Evolutionary conservation across 169 alveolate species (phyloP), one percentile per base, ranked within the genome.

Genomic region (Perkinsus chesapeaki): DNA sequence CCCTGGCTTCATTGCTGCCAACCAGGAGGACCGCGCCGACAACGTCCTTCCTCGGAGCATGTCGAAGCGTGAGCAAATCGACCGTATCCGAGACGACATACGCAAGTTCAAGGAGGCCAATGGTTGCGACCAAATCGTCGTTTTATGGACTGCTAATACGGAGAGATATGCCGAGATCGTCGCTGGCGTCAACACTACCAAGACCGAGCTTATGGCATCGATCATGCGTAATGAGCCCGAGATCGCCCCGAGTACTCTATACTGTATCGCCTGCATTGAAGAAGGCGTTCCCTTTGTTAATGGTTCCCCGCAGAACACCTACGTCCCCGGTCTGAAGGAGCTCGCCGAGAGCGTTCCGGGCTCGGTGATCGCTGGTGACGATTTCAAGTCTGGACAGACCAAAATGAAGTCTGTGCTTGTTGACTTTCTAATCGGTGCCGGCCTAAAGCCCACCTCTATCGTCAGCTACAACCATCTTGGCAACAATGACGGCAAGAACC

Each of bases 231-330:
- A 96, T 94, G 96, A 96, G 73, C 93, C 94, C 39, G 98, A 97
- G 92, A 95, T 98, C 27, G 95, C 98, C 23, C 97, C 98, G 36
- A 96, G 98, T 39, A 97, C 98, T 48, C 92, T 97, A 1, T 98
- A 97, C 96, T 97, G 98, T 27, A 93, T 96, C n/a, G 99, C 99
- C n/a, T 60, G 97, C 60, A 93, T 97, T 39, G 91, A 96, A 90
- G 99, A 98, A 94, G 96, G 97, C 47, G 95, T 95, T 39, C 94
- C 98, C 82, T 98, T 96, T 94, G 95, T 97, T n/a, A 98, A 98
- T 93, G 98, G 99, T n/a, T 96, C 98, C 48, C 99, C 99, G 16
- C 97, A 98, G 95, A 98, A 98, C 93, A 98, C 99, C 39, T 96
- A 97, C 92, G 98, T 97, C 60, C 98, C 98, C 39, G 97, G 98